Conservation (phyloP, 768 basidiomycete species). For the Ramaria rubella region DNA sequence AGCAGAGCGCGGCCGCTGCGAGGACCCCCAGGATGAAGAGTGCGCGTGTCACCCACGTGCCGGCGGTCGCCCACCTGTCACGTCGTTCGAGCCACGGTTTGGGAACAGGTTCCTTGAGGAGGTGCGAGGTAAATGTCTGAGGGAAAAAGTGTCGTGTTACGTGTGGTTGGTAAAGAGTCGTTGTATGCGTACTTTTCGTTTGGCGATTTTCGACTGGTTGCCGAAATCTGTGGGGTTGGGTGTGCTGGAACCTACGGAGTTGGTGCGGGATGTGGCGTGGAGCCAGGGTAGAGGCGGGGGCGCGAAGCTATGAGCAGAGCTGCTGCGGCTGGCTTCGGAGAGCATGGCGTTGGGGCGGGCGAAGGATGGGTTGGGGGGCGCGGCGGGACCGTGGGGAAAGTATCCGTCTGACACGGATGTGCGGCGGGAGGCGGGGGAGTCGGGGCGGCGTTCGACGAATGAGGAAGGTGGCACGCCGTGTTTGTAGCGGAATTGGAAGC, state of each 20-base stretch:
- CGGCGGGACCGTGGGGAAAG: constrained; percentile 19
- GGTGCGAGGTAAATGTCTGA: constrained; percentile 14
- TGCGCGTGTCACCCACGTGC: constrained; percentile 44
- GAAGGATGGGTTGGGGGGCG: constrained; percentile 12
- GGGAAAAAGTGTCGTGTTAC: background rate
- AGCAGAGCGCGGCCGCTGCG: constrained; percentile 39
- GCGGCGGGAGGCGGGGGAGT: constrained; percentile 20
- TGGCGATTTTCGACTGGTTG: too few species aligned
- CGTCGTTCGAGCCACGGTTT: constrained; percentile 44
- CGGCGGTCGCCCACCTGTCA: constrained; percentile 38
- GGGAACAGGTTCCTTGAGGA: constrained; percentile 30
- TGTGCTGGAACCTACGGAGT: background rate
- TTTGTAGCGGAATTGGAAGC: background rate
- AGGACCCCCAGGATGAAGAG: constrained; percentile 37
- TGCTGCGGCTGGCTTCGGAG: background rate
- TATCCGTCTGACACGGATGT: constrained; percentile 27
- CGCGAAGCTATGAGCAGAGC: constrained; percentile 4
- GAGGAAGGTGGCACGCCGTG: background rate
- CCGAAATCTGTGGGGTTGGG: too few species aligned
- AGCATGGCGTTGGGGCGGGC: background rate
- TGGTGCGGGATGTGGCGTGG: too few species aligned
- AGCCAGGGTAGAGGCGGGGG: background rate
- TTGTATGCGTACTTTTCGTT: too few species aligned
- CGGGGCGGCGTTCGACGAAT: constrained; percentile 9
- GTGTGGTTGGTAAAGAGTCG: background rate